Evolutionary conservation across 371 early-diverging fungal species (phyloP).

Genomic region (Batrachochytrium dendrobatidis): DNA sequence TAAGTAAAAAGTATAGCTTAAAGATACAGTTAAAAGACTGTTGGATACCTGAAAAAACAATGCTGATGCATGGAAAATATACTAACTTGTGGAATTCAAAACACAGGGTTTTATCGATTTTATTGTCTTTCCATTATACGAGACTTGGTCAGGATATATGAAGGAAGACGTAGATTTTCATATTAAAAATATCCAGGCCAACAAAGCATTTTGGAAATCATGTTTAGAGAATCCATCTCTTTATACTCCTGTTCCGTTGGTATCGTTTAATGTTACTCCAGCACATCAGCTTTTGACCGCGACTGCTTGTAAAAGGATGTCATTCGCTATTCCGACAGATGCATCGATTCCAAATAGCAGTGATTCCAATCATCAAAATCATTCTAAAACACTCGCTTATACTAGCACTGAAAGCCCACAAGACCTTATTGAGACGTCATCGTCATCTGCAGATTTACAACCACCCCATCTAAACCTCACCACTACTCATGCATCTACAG

Average conservation of each 20-base stretch:
- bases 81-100: neutral
- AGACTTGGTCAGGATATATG: slow-evolving; percentile 29
- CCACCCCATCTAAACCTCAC: too few relatives aligned
- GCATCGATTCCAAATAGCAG: neutral
- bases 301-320: neutral
- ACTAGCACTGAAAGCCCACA: neutral
- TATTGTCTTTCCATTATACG: slow-evolving; percentile 37
- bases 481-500: too few relatives aligned
- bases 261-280: neutral
- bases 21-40: slow-evolving; percentile 7
- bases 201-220: slow-evolving; percentile 30
- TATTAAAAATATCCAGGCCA: slow-evolving; percentile 30
- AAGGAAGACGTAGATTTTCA: slow-evolving; percentile 24
- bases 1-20: too few relatives aligned
- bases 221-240: neutral
- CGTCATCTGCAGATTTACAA: neutral
- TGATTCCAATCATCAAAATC: neutral
- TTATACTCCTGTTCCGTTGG: neutral
- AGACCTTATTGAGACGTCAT: neutral
- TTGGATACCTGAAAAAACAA: neutral
- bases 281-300: neutral
- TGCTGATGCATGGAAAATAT: neutral
- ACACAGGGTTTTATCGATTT: slow-evolving; percentile 41
- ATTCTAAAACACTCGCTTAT: too few relatives aligned
- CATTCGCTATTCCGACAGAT: neutral